Base-by-base conservation (phyloP, 1,139 yeast species). In the Petasospora fabianii region DNA sequence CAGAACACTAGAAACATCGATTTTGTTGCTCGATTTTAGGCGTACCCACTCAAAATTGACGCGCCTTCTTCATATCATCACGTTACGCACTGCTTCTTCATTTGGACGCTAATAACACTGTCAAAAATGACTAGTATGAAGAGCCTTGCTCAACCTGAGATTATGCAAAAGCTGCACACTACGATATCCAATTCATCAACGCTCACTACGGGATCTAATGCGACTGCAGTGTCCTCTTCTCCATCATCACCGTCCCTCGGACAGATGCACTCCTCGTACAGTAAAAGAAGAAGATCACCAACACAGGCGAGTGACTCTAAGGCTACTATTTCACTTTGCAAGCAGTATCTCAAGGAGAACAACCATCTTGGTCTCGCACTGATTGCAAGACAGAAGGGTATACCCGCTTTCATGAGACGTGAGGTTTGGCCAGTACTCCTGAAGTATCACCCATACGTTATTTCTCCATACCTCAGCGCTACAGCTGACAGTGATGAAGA, bases 381-480 rank as follows among this genome's bases (percentile, higher is more conserved):
- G 47, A 65, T 90, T 13, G 90, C 96, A 3, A 70, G 96, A 47
- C 90, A 84, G 51, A 71, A 79, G 46, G 97, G 97, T 3, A 68
- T 88, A 19, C 97, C 97, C 1, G 95, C 96, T 1, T 75, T 80
- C 46, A 67, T 87, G 40, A 71, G 97, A 44, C 80, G 77, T 50
- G 71, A 75, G 44, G 83, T 85, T 10, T 90, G 97, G 97, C 96
- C 97, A 3, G 65, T 86, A 8, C 61, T 90, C 37, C 62, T 90
- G 45, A 80, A 80, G 50, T 77, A 79, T 51, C 97, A 90, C 59
- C 96, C 97, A 1, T 84, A 81, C 66, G 96, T 87, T 13, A 62
- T 77, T 31, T 70, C 79, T 39, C 96, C 96, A 0, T 83, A 75
- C 47, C 69, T 84, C 30, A 73, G 75, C 47, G 82, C 87, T 2